Conservation (phyloP, 805 yeast species). For the Saccharomycopsis schoenii region DNA sequence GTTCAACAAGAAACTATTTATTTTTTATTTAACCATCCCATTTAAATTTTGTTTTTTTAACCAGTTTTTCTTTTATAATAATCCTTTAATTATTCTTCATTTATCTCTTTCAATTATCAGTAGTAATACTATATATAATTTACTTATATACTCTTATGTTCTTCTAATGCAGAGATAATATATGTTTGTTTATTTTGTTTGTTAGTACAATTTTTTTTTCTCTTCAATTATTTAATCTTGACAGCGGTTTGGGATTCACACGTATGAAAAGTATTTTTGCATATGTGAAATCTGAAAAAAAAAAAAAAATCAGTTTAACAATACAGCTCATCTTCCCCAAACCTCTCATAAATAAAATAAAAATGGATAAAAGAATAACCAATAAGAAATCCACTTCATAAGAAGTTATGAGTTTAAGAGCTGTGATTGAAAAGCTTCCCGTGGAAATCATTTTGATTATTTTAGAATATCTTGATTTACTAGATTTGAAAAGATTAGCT, state of each 20-base stretch:
- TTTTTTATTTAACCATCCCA: background rate
- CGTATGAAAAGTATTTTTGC: background rate
- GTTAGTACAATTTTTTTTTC: background rate
- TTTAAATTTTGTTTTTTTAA: background rate
- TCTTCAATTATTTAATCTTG: background rate
- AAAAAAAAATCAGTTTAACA: background rate
- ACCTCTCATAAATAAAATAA: background rate
- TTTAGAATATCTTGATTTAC: background rate
- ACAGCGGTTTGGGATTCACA: background rate
- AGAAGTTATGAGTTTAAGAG: background rate
- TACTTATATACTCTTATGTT: background rate
- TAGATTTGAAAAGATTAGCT: background rate
- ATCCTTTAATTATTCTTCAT: no score
- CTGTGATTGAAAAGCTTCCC: background rate
- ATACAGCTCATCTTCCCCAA: background rate
- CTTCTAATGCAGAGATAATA: background rate
- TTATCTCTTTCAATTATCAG: no score
- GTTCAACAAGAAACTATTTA: no score
- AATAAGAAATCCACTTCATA: background rate
- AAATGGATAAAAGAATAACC: background rate
- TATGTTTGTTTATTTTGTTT: no score
- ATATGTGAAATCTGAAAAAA: background rate
- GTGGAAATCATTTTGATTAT: background rate
- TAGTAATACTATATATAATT: no score
- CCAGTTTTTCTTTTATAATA: no score